Percentiles rank a stretch among this genome's conserved stretches.
phyloP scores from a whole-genome alignment of 371 early-diverging fungal genomes.

The Phascolomyces articulosus region DNA sequence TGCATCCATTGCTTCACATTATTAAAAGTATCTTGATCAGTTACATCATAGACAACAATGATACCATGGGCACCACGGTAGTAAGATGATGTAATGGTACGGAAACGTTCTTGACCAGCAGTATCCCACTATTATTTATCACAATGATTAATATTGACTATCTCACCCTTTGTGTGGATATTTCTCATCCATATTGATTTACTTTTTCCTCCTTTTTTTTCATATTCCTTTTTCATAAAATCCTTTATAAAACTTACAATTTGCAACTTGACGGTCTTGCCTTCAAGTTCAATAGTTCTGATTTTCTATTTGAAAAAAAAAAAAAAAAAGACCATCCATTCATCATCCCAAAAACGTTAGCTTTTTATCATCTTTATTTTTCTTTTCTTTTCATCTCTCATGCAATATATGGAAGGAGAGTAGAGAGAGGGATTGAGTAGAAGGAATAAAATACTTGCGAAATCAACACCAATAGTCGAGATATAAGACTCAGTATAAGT shows the following conservation, averaged over 20 bases:
- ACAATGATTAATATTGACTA: no score
- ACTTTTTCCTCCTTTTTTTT: neutral
- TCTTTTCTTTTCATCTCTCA: neutral
- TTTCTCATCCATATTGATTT: neutral
- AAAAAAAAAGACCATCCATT: no score
- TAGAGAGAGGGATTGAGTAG: no score
- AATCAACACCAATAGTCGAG: constrained; percentile 99
- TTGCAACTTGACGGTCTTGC: constrained; percentile 98
- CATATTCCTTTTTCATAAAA: no score
- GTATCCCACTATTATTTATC: constrained; percentile 79
- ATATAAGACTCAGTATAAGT: constrained; percentile 98
- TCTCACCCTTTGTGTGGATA: neutral
- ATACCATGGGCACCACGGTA: constrained; percentile 99
- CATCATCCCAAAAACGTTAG: neutral
- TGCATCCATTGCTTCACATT: constrained; percentile 90
- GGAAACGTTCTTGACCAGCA: constrained; percentile 99
- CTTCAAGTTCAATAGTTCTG: constrained; percentile 97
- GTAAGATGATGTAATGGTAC: constrained; percentile 96
- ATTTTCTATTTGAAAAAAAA: constrained; percentile 95
- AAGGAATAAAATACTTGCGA: constrained; percentile 52
- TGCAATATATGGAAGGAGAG: no score
- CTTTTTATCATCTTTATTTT: neutral
- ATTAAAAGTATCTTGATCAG: constrained; percentile 95
- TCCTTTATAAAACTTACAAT: constrained; percentile 63
- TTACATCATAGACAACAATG: constrained; percentile 98